Base-by-base conservation (phyloP, 140 eudicot species). In the Oenanthe javanica region DNA sequence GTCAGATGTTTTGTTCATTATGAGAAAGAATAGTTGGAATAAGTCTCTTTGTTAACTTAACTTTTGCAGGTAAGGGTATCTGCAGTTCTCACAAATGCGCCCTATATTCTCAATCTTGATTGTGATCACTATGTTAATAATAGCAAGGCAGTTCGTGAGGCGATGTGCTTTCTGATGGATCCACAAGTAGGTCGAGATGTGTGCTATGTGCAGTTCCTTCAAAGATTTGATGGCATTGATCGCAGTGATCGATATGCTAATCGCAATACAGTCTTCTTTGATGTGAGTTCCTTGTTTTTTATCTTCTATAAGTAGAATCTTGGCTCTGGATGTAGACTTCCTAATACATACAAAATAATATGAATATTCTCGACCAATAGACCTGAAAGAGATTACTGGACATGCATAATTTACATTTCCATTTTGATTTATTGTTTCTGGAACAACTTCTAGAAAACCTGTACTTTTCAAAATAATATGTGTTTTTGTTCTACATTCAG, bases 41-140 rank as follows among this genome's bases (percentile, higher is more conserved):
- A 6, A 72, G 42, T 14, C 54, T 27, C 78, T 70, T 40, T 1
- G 19, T 38, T 71, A 42, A 27, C 43, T 73, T 50, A 80, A 55
- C 38, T 73, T 49, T 84, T 69, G 76, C 89, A 94, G 99, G 90
- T 96, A 52, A 84, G 99, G 90, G 99, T 96, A 82, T 96, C 99
- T 76, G 99, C 99, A 57, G 83, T 96, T 78, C 96, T 96, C 40
- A 96, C 99, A 59, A 96, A 96, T 82, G 99, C 99, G 64, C 98
- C 99, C 8, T 96, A 74, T 69, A 96, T 96, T 81, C 98, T 96
- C 82, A 96, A 96, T 71, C 92, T 96, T 81, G 99, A 96, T 84
- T 96, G 99, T 89, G 99, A 96, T 89, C 99, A 96, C 86, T 96
- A 96, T 55, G 87, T 96, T 55, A 96, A 96, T 87, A 96, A 96